Percentiles rank a stretch among this genome's conserved stretches.
These are phyloP conservation scores for Nicotiana tomentosiformis DNA, from an alignment of 257 asterid species.

Conservation along the genomic window DNA sequence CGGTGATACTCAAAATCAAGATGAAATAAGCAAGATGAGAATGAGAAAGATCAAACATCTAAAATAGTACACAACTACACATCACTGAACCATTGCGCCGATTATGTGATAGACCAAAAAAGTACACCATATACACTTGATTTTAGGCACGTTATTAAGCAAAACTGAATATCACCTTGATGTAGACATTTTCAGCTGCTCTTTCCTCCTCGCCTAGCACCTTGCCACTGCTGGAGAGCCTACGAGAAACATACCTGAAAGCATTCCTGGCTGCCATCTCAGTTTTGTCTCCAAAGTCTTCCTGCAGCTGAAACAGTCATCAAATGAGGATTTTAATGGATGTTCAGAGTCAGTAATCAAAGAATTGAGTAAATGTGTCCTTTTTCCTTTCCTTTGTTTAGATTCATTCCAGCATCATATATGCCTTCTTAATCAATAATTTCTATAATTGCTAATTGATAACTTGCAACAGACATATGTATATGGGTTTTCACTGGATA, in stretches of 20 bases:
- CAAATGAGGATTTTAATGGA: background rate
- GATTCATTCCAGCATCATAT: background rate
- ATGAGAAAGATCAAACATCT: no score
- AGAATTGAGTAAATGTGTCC: background rate
- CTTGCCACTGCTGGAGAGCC: constrained; percentile 68
- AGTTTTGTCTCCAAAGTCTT: constrained; percentile 9
- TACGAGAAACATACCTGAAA: constrained; percentile 54
- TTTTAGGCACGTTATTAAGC: background rate
- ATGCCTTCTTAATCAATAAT: background rate
- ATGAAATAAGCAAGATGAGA: no score
- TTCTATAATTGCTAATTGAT: background rate
- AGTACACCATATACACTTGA: no score
- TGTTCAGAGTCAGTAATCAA: no score
- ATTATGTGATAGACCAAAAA: no score
- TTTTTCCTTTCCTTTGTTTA: background rate
- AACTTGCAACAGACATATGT: background rate
- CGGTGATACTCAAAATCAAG: background rate
- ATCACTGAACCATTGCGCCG: no score
- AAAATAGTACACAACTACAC: no score
- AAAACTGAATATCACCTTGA: constrained; percentile 44
- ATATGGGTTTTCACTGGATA: background rate
- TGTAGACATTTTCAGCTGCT: constrained; percentile 94
- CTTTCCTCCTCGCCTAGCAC: constrained; percentile 82
- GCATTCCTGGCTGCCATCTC: constrained; percentile 69
- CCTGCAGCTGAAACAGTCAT: constrained; percentile 10